Conservation (phyloP, 208 protist genomes). For the Leishmania braziliensis region DNA sequence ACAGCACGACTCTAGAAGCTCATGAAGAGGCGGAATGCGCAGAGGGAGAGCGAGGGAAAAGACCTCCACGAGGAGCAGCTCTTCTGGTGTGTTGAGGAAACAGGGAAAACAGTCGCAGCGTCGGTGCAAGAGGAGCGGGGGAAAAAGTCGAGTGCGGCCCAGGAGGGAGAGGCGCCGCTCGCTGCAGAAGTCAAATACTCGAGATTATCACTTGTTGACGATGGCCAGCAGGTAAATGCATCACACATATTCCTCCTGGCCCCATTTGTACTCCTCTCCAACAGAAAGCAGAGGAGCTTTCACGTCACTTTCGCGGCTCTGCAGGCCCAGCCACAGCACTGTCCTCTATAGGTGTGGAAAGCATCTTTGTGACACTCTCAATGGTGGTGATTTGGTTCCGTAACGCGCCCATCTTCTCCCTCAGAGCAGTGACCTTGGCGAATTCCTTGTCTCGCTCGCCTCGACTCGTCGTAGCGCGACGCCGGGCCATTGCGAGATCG, state of each 20-base stretch:
- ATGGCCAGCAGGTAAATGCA: background rate
- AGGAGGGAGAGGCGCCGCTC: background rate
- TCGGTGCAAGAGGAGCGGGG: background rate
- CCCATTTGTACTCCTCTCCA: background rate
- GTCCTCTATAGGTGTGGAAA: slow-evolving; percentile 6
- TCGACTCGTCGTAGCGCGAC: slow-evolving; percentile 42
- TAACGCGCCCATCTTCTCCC: slow-evolving; percentile 46
- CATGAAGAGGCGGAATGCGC: background rate
- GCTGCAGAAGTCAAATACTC: background rate
- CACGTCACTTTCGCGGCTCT: background rate
- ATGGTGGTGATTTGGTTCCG: slow-evolving; percentile 56
- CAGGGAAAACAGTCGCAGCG: background rate
- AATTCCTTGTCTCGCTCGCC: slow-evolving; percentile 58
- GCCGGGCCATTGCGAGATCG: slow-evolving; percentile 43
- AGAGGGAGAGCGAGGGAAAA: background rate
- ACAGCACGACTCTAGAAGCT: background rate
- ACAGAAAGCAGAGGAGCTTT: background rate
- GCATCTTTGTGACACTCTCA: slow-evolving; percentile 36
- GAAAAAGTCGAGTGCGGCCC: background rate
- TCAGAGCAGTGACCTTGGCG: slow-evolving; percentile 40
- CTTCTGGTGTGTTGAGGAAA: background rate
- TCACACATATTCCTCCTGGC: background rate
- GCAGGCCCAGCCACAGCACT: background rate
- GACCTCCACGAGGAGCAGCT: background rate
- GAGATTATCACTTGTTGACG: background rate